Evolutionary conservation across 208 protist species (phyloP), one percentile per base, ranked within the genome.

Genomic region (Trypanosomatidae sp.): DNA sequence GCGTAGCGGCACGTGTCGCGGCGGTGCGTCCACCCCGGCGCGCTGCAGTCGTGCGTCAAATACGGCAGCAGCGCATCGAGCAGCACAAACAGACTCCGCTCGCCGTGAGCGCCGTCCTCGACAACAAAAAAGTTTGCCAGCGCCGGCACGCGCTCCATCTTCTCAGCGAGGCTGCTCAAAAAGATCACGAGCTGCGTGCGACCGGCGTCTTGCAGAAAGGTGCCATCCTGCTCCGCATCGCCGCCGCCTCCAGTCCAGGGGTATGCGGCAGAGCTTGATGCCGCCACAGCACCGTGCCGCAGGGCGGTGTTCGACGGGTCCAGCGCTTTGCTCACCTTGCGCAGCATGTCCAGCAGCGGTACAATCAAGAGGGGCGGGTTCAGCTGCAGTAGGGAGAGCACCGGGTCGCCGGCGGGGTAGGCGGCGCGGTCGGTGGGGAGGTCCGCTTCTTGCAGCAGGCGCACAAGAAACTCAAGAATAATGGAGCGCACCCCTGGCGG

Each of bases 311-410:
- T 69, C 7, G 52, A 65, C 1, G 82, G 80, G 68, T 87, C 74
- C n/a, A 91, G 81, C 36, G 65, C 76, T 6, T 50, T 62, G 64
- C 76, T 80, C 41, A 94, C 71, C 55, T 82, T 76, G 52, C 80
- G 78, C 33, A 94, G 76, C 85, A 92, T 84, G 74, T 93, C 87
- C 22, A 89, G 74, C 53, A 93, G 64, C 28, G 88, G 88, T 25
- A 92, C 83, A 56, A 91, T 80, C 9, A 84, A 80, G 28, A 69
- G 62, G 3, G 62, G 64, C 9, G 84, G 83, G 66, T 79, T 81
- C 25, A 95, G 83, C 68, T 89, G 82, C 60, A 95, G 75, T 25
- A 95, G 44, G 7, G 88, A 92, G 2, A 82, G 69, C 17, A 77
- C 79, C 19, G 73, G 74, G 9, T 80, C 66, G 17, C 78, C 77